These are phyloP conservation scores for Penicillium crystallinum DNA, from an alignment of 495 filamentous ascomycete species.

Conservation along the genomic window DNA sequence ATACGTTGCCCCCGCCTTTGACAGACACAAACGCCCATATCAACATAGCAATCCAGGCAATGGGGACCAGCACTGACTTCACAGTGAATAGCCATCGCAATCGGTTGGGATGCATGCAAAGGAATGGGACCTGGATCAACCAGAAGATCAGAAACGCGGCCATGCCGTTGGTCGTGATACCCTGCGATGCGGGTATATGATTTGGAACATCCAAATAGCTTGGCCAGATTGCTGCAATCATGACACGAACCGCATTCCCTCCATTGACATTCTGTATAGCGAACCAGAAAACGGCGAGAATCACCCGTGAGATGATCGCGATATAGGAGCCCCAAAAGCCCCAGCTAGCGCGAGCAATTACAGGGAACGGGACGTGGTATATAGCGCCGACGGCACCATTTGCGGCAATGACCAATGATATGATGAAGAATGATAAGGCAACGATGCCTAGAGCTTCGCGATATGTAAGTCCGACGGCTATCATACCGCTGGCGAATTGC, in stretches of 20 bases:
- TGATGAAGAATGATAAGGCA: constrained; percentile 55
- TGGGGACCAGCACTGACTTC: constrained; percentile 42
- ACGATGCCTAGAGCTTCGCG: constrained; percentile 57
- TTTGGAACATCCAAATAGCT: constrained; percentile 53
- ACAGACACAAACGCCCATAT: constrained; percentile 45
- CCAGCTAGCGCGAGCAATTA: constrained; percentile 60
- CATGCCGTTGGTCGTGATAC: constrained; percentile 62
- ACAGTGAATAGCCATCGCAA: constrained; percentile 43
- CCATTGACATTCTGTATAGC: constrained; percentile 66
- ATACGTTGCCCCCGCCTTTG: constrained; percentile 28
- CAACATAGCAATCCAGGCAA: constrained; percentile 43
- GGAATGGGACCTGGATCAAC: constrained; percentile 41
- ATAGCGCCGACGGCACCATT: constrained; percentile 60
- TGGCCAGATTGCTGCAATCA: constrained; percentile 66
- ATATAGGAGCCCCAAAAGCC: constrained; percentile 68
- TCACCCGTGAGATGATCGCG: constrained; percentile 59
- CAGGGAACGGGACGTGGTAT: constrained; percentile 64
- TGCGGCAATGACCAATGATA: constrained; percentile 57
- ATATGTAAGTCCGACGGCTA: constrained; percentile 59
- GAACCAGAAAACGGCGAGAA: constrained; percentile 69
- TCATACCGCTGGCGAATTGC: constrained; percentile 56
- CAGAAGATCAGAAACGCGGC: constrained; percentile 58
- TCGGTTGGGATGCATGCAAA: constrained; percentile 42
- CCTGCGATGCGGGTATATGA: constrained; percentile 49
- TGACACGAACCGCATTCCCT: constrained; percentile 58